Evolutionary conservation across 1,139 yeast genomes (phyloP).

Genomic region (Sugiyamaella sp.): DNA sequence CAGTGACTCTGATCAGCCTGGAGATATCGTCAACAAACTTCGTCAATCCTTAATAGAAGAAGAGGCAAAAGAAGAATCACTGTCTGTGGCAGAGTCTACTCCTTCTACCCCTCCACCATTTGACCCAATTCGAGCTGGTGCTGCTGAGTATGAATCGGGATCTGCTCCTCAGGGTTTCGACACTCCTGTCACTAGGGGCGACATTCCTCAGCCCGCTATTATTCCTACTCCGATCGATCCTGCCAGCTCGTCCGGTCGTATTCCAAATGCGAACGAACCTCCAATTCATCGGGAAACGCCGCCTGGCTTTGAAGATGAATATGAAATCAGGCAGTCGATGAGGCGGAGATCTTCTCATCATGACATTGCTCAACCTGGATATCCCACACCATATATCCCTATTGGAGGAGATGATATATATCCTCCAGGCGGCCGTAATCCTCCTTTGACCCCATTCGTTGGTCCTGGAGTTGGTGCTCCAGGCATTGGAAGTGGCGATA

Average conservation of each 20-base stretch:
- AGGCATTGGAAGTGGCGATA: constrained; percentile 22
- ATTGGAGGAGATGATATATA: constrained; percentile 47
- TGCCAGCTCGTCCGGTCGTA: not conserved
- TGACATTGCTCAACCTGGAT: constrained; percentile 23
- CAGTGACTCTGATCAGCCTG: not conserved
- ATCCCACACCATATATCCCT: constrained; percentile 27
- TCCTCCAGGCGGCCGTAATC: constrained; percentile 46
- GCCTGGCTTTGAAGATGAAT: constrained; percentile 64
- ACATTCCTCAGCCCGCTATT: constrained; percentile 13
- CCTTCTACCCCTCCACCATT: constrained; percentile 16
- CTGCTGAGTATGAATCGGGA: constrained; percentile 12
- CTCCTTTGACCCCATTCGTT: constrained; percentile 37
- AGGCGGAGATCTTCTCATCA: constrained; percentile 22
- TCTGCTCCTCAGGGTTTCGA: constrained; percentile 21
- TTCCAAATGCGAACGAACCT: not conserved
- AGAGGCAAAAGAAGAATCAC: constrained; percentile 2
- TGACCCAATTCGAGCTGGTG: constrained; percentile 15
- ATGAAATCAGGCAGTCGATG: constrained; percentile 42
- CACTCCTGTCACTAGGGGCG: constrained; percentile 26
- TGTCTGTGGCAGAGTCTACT: not conserved
- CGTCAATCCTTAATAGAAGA: not conserved
- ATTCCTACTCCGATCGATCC: constrained; percentile 9
- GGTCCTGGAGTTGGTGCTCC: constrained; percentile 23
- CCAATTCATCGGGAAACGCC: constrained; percentile 41
- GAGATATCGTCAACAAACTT: not conserved